Evolutionary conservation across 805 yeast species (phyloP), one percentile per base, ranked within the genome.

Genomic region (Saturnispora kantuleensis): DNA sequence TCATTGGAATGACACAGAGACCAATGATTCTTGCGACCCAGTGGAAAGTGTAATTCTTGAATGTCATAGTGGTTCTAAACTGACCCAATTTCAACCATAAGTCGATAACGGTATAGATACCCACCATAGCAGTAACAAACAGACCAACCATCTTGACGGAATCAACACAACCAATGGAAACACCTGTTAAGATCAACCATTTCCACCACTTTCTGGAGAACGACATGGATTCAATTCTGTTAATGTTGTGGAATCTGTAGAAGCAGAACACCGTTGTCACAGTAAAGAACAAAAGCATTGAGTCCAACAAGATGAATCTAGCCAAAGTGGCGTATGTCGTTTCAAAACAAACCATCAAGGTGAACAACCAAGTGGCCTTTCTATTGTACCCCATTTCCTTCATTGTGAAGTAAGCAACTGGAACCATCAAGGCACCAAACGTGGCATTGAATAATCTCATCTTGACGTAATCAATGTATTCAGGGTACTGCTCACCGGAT

Each of bases 111-210:
- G 97, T 90, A 67, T 90, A 86, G 52, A 87, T 76, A 44, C 99
- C 99, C 45, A 93, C 88, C 52, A 88, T 68, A 16, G 89, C 62
- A 45, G 95, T 90, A 49, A 86, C 86, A 56, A 93, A 86, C 46
- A 90, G 72, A 56, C 99, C 99, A 47, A 93, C 97, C 96, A 89
- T 87, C 66, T 93, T 93, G 47, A 88, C 95, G 28, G 95, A 83
- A 59, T 90, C 82, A 15, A 89, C 84, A 62, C 93, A 84, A 35
- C 98, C 97, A 56, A 93, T 78, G 38, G 78, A 70, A 42, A 87
- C 66, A 52, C 99, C 99, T 8, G 95, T 84, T 47, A 84, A 66
- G 18, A 82, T 54, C 42, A 93, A 65, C 96, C 97, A 90, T 60
- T 78, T 79, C 95, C 95, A 93, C 97, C 98, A 90, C 58, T 77